Evolutionary conservation across 2,329 filamentous ascomycete genomes (phyloP).

Genomic region (Sarocladiaceae sp.): DNA sequence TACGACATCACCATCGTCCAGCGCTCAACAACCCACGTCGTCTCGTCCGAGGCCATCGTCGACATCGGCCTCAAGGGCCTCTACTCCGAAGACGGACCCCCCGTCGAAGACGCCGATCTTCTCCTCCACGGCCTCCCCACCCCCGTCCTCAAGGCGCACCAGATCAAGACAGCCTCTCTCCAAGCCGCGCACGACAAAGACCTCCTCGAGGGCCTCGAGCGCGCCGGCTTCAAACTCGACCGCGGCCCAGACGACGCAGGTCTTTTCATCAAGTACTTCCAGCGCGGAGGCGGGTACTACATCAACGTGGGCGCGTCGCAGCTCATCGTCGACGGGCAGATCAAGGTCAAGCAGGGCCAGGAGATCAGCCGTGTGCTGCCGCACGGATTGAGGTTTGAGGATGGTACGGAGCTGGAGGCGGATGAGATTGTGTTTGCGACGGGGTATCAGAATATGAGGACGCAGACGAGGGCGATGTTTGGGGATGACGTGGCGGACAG

Average conservation of each 20-base stretch:
- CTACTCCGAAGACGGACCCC: slow-evolving; percentile 46
- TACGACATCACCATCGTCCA: slow-evolving; percentile 65
- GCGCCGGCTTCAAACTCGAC: slow-evolving; percentile 56
- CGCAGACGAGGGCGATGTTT: slow-evolving; percentile 53
- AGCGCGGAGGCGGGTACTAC: slow-evolving; percentile 63
- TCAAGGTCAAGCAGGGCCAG: slow-evolving; percentile 55
- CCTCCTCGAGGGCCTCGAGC: slow-evolving; percentile 37
- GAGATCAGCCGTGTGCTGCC: slow-evolving; percentile 46
- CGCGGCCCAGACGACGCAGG: slow-evolving; percentile 50
- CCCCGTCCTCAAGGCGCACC: slow-evolving; percentile 53
- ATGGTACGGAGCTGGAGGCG: slow-evolving; percentile 50
- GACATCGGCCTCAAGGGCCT: slow-evolving; percentile 47
- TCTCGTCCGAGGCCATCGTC: slow-evolving; percentile 47
- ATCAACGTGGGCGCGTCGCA: slow-evolving; percentile 60
- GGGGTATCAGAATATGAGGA: slow-evolving; percentile 63
- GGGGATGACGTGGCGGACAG: slow-evolving; percentile 54
- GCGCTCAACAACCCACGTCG: slow-evolving; percentile 57
- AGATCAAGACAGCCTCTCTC: slow-evolving; percentile 34
- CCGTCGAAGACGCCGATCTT: slow-evolving; percentile 61
- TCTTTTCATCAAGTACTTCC: slow-evolving; percentile 56
- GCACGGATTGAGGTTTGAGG: slow-evolving; percentile 39
- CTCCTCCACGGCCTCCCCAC: slow-evolving; percentile 50
- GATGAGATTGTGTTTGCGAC: slow-evolving; percentile 60
- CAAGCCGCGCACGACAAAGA: slow-evolving; percentile 31
- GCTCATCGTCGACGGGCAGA: slow-evolving; percentile 57